Evolutionary conservation across 179 eudicot genomes (phyloP).

Genomic region (Gypsophila paniculata): DNA sequence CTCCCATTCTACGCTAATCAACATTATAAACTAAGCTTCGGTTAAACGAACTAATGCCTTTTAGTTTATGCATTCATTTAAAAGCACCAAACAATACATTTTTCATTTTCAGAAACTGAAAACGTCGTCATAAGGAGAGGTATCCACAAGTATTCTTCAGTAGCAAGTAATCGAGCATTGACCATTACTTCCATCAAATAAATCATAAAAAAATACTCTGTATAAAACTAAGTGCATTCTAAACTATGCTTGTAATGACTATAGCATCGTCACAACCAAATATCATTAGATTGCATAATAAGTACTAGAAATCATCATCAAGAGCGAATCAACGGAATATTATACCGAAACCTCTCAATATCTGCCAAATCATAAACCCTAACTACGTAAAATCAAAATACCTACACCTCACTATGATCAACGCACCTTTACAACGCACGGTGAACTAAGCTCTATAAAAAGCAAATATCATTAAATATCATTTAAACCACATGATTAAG

Average conservation of each 20-base stretch:
- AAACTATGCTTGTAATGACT: too few species aligned
- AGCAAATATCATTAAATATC: too few species aligned
- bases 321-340: neutral
- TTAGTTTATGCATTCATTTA: neutral
- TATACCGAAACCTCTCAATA: neutral
- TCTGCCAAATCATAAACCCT: neutral
- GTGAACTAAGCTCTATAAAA: too few species aligned
- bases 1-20: neutral
- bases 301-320: neutral
- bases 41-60: neutral
- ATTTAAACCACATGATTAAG: too few species aligned
- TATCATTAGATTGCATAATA: neutral
- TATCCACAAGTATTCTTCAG: neutral
- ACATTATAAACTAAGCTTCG: neutral
- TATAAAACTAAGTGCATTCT: neutral
- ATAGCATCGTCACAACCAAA: neutral
- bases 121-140: neutral
- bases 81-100: neutral
- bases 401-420: neutral
- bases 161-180: neutral
- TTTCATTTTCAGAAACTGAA: neutral
- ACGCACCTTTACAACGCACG: neutral
- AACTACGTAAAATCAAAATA: neutral
- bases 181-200: neutral
- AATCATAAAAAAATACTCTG: too few species aligned